These are phyloP conservation scores for Ceratobasidium sp. DNA, from an alignment of 1,284 basidiomycete species.

Conservation along the genomic window DNA sequence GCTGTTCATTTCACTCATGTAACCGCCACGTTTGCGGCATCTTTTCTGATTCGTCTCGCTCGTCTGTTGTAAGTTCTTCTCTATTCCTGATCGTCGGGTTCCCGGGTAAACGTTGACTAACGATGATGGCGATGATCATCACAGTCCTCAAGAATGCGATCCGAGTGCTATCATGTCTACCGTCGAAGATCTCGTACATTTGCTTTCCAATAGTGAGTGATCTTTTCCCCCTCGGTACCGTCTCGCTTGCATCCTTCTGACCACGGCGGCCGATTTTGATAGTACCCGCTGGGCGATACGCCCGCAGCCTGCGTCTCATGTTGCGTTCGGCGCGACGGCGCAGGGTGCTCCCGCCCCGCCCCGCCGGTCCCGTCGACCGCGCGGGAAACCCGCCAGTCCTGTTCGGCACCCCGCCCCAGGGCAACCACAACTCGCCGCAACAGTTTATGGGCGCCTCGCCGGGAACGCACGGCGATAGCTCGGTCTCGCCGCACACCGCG, in stretches of 20 bases:
- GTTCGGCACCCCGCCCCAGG: constrained; percentile 35
- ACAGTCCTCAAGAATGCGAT: constrained; percentile 86
- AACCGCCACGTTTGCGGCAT: constrained; percentile 92
- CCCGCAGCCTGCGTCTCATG: constrained; percentile 88
- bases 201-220: constrained; percentile 80
- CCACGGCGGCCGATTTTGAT: background rate
- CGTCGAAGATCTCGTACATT: constrained; percentile 80
- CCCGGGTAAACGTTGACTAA: background rate
- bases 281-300: constrained; percentile 93
- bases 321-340: constrained; percentile 82
- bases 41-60: constrained; percentile 86
- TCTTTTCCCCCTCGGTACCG: constrained; percentile 29
- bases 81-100: background rate
- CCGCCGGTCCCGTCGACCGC: constrained; percentile 51
- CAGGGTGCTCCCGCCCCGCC: constrained; percentile 69
- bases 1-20: constrained; percentile 92
- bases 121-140: constrained; percentile 4
- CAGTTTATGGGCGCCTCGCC: constrained; percentile 35
- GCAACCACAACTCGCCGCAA: constrained; percentile 30
- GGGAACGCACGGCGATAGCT: constrained; percentile 34
- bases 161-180: constrained; percentile 79
- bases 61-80: constrained; percentile 79
- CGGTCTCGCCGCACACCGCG: constrained; percentile 35
- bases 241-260: constrained; percentile 36
- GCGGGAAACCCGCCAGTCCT: constrained; percentile 49